Conservation (phyloP, 2,329 filamentous ascomycete genomes). For the Aspergillaceae sp. region DNA sequence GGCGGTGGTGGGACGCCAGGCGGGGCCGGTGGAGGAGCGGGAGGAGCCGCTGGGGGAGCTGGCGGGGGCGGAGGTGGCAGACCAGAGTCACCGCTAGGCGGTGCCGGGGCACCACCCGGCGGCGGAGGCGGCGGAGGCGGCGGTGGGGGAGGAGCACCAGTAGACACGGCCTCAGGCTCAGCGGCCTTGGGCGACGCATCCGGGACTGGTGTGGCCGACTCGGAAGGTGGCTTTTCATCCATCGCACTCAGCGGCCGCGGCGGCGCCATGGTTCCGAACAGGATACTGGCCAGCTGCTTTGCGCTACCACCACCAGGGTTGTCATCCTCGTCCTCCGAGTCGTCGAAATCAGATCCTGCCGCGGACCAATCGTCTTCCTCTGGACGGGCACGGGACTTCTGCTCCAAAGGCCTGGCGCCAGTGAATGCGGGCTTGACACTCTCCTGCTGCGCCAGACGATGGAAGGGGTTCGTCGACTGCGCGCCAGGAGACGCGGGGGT, state of each 20-base stretch:
- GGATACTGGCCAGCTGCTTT: slow-evolving; percentile 83
- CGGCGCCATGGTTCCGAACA: slow-evolving; percentile 95
- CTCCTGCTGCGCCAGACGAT: slow-evolving; percentile 64
- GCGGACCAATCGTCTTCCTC: slow-evolving; percentile 68
- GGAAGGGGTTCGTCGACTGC: slow-evolving; percentile 90
- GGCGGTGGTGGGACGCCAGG: slow-evolving; percentile 24
- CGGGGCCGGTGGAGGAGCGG: slow-evolving; percentile 33
- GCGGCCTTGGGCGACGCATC: slow-evolving; percentile 29
- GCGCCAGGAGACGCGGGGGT: slow-evolving; percentile 39
- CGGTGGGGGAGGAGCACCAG: slow-evolving; percentile 22
- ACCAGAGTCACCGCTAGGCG: slow-evolving; percentile 34
- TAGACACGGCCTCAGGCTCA: slow-evolving; percentile 16
- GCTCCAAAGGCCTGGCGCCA: slow-evolving; percentile 39
- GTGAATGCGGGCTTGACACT: slow-evolving; percentile 43
- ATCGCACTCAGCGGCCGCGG: slow-evolving; percentile 79
- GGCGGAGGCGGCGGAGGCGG: slow-evolving; percentile 30
- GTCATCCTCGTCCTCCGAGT: slow-evolving; percentile 63
- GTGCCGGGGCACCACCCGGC: slow-evolving; percentile 31
- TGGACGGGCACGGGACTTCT: slow-evolving; percentile 47
- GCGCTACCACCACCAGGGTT: slow-evolving; percentile 75
- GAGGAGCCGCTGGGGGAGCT: slow-evolving; percentile 22
- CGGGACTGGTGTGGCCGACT: slow-evolving; percentile 38
- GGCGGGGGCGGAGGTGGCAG: slow-evolving; percentile 24
- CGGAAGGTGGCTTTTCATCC: slow-evolving; percentile 56
- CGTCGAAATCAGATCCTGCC: slow-evolving; percentile 68